Conservation (phyloP, 2,329 filamentous ascomycete genomes). For the Cladosporium velox region DNA sequence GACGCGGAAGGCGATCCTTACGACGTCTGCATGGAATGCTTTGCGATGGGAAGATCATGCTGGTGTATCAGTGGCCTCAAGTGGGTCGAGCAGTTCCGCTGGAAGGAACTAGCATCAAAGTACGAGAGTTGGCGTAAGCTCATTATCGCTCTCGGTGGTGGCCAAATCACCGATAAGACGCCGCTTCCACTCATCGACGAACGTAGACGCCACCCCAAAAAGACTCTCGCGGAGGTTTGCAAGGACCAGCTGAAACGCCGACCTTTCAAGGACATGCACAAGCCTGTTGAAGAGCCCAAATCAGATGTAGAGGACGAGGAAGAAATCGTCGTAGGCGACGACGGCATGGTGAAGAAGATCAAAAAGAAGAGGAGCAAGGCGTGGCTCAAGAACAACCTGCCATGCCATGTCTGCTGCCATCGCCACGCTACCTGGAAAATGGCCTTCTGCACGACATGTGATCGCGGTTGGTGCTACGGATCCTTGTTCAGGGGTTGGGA, state of each 20-base stretch:
- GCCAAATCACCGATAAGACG: slow-evolving; percentile 64
- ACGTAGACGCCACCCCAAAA: slow-evolving; percentile 66
- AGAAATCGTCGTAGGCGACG: slow-evolving; percentile 64
- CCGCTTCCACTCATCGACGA: slow-evolving; percentile 72
- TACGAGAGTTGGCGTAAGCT: slow-evolving; percentile 82
- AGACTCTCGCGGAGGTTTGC: slow-evolving; percentile 87
- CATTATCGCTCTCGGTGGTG: slow-evolving; percentile 72
- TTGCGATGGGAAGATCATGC: slow-evolving; percentile 94
- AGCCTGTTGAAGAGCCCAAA: slow-evolving; percentile 49
- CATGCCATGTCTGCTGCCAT: slow-evolving; percentile 82
- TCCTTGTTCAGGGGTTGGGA: slow-evolving; percentile 89
- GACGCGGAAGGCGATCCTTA: slow-evolving; percentile 77
- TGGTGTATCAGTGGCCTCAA: slow-evolving; percentile 79
- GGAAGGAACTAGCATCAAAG: slow-evolving; percentile 72
- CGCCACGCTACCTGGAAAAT: slow-evolving; percentile 83
- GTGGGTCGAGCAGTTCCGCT: slow-evolving; percentile 93
- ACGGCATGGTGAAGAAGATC: slow-evolving; percentile 64
- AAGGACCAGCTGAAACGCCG: slow-evolving; percentile 80
- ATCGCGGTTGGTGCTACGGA: slow-evolving; percentile 86
- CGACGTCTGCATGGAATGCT: slow-evolving; percentile 97
- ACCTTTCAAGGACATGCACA: slow-evolving; percentile 80
- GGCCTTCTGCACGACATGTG: slow-evolving; percentile 75
- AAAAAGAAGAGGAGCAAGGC: slow-evolving; percentile 59
- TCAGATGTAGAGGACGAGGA: slow-evolving; percentile 50
- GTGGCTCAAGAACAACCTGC: slow-evolving; percentile 52